A percentile compares a stretch with the other conserved stretches of the same genome.
phyloP scores from a whole-genome alignment of 305 asterid genomes.

The Plantago lanceolata region DNA sequence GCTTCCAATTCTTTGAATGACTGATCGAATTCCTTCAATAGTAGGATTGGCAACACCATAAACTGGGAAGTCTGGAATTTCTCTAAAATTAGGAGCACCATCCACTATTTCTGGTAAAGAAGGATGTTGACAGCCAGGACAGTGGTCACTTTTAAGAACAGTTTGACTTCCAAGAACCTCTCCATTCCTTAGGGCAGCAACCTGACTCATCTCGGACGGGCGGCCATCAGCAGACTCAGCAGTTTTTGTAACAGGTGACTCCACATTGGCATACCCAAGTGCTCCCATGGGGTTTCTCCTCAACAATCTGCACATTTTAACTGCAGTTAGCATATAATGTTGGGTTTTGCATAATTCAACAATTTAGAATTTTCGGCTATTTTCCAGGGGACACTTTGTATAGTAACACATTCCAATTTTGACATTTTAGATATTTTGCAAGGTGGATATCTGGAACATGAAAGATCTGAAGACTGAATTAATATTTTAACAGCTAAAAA shows the following conservation, averaged over 20 bases:
- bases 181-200: constrained; percentile 84
- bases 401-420: not conserved
- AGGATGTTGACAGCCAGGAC: constrained; percentile 94
- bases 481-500: constrained; percentile 10
- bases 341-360: constrained; percentile 15
- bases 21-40: constrained; percentile 79
- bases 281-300: constrained; percentile 99
- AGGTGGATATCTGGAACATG: constrained; percentile 21
- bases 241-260: constrained; percentile 39
- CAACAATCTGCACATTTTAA: constrained; percentile 60
- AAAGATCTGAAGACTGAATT: constrained; percentile 22
- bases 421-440: not conserved
- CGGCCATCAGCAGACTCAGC: constrained; percentile 54
- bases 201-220: constrained; percentile 88
- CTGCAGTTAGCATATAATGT: constrained; percentile 21
- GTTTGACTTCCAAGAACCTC: constrained; percentile 99
- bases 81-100: constrained; percentile 97
- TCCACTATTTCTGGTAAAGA: constrained; percentile 79
- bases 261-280: constrained; percentile 68
- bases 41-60: constrained; percentile 99
- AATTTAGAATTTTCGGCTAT: not conserved
- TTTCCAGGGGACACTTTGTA: not conserved
- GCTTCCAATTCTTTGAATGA: constrained; percentile 85
- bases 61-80: constrained; percentile 90
- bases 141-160: constrained; percentile 95